phyloP scores from a whole-genome alignment of 2,329 filamentous ascomycete genomes.

The Phyllosticta ampelicida region DNA sequence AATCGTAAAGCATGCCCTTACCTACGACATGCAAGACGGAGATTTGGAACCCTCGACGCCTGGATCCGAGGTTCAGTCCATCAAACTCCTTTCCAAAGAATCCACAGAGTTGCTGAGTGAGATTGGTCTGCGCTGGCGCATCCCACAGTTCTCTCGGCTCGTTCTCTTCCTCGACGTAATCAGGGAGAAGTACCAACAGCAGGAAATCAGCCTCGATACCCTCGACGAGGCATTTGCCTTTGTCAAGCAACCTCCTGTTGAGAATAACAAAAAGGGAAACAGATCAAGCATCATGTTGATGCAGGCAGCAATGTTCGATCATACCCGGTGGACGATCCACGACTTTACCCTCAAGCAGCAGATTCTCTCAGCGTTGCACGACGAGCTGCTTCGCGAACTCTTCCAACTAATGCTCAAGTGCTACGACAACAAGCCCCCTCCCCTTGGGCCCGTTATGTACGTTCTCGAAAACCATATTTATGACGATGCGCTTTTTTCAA shows the following conservation, averaged over 20 bases:
- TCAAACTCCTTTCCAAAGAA: conserved; percentile 57
- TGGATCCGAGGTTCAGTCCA: conserved; percentile 37
- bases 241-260: conserved; percentile 59
- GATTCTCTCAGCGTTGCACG: conserved; percentile 63
- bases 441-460: conserved; percentile 68
- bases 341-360: conserved; percentile 56
- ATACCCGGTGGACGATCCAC: conserved; percentile 39
- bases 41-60: conserved; percentile 40
- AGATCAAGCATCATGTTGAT: conserved; percentile 37
- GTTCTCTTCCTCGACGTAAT: conserved; percentile 78
- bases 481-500: conserved; percentile 63
- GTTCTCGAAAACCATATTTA: conserved; percentile 75
- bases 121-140: conserved; percentile 75
- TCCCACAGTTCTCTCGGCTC: conserved; percentile 71
- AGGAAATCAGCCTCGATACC: conserved; percentile 69
- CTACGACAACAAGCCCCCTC: conserved; percentile 79
- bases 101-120: conserved; percentile 78
- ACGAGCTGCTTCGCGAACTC: conserved; percentile 73
- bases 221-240: conserved; percentile 75
- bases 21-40: conserved; percentile 47
- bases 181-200: conserved; percentile 72
- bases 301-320: conserved; percentile 35
- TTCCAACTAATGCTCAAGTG: conserved; percentile 80
- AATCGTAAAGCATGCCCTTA: conserved; percentile 66
- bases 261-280: conserved; percentile 48